A percentile compares a stretch with the other conserved stretches of the same genome.
Evolutionary conservation across 176 grass and related monocot species (phyloP).

Genomic region (Hyparrhenia diplandra): DNA sequence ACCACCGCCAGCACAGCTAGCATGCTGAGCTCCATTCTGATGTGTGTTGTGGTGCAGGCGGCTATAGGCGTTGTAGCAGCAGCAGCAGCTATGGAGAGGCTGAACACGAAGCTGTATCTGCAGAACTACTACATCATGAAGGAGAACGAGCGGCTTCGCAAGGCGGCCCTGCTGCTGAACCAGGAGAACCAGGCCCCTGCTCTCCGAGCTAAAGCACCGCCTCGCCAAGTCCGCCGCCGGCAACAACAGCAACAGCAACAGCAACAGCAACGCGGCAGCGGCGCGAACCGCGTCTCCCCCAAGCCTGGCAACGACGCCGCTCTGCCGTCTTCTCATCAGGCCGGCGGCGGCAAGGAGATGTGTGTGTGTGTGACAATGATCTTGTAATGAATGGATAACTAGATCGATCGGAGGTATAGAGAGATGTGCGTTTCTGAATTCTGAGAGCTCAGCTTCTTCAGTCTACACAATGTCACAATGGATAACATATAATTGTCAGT

Average conservation of each 20-base stretch:
- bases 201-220: constrained; percentile 80
- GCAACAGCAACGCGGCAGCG: not conserved
- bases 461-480: too few relatives aligned
- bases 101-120: constrained; percentile 81
- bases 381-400: too few relatives aligned
- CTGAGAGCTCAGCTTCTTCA: too few relatives aligned
- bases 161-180: constrained; percentile 74
- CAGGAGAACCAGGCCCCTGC: constrained; percentile 83
- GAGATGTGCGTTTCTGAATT: too few relatives aligned
- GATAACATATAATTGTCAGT: too few relatives aligned
- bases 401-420: too few relatives aligned
- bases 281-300: constrained; percentile 1
- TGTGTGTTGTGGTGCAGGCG: not conserved
- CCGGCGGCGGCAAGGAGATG: constrained; percentile 29
- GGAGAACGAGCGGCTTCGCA: constrained; percentile 92
- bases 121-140: constrained; percentile 96
- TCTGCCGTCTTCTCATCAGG: not conserved
- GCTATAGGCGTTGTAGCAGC: too few relatives aligned
- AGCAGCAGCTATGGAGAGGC: constrained; percentile 49
- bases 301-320: constrained; percentile 21
- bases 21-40: too few relatives aligned
- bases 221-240: constrained; percentile 37
- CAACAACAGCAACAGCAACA: not conserved
- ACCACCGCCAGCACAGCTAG: not conserved
- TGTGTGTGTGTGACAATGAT: too few relatives aligned